phyloP scores from a whole-genome alignment of 345 rosid genomes.

The Linum tenue region DNA sequence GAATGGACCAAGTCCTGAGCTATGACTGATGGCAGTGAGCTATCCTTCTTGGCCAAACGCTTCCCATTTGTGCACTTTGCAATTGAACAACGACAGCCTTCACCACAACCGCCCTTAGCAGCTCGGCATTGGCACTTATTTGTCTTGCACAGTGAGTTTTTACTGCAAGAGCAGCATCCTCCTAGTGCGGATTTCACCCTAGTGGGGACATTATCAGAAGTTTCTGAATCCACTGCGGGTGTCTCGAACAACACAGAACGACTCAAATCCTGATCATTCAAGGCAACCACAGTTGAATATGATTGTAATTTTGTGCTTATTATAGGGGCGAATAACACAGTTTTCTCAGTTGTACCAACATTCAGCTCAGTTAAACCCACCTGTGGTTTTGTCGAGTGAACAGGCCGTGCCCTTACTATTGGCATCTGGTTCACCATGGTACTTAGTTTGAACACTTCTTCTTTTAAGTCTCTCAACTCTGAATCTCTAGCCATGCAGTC shows the following conservation, averaged over 20 bases:
- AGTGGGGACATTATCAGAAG: not conserved
- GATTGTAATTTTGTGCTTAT: not conserved
- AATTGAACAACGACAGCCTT: slow-evolving; percentile 17
- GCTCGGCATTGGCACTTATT: slow-evolving; percentile 22
- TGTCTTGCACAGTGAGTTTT: slow-evolving; percentile 23
- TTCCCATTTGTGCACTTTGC: slow-evolving; percentile 20
- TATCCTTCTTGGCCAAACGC: slow-evolving; percentile 4
- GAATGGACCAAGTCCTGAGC: not conserved
- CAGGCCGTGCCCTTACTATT: slow-evolving; percentile 9
- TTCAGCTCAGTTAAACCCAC: slow-evolving; percentile 2
- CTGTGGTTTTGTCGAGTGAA: slow-evolving; percentile 9
- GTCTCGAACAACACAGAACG: slow-evolving; percentile 16
- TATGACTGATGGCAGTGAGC: slow-evolving; percentile 1
- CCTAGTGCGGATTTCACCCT: slow-evolving; percentile 1
- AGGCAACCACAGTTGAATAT: slow-evolving; percentile 32
- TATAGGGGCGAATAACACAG: no score
- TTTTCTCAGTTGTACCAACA: no score
- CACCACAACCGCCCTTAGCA: slow-evolving; percentile 15
- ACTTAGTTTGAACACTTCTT: slow-evolving; percentile 19
- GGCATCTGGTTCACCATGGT: slow-evolving; percentile 13
- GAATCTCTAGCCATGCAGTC: slow-evolving; percentile 18
- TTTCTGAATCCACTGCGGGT: slow-evolving; percentile 5
- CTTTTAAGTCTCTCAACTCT: slow-evolving; percentile 21
- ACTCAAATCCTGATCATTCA: slow-evolving; percentile 17
- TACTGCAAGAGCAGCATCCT: slow-evolving; percentile 23